phyloP scores from a whole-genome alignment of 2,329 filamentous ascomycete genomes.

The Nannizziopsis arthrosporioides region DNA sequence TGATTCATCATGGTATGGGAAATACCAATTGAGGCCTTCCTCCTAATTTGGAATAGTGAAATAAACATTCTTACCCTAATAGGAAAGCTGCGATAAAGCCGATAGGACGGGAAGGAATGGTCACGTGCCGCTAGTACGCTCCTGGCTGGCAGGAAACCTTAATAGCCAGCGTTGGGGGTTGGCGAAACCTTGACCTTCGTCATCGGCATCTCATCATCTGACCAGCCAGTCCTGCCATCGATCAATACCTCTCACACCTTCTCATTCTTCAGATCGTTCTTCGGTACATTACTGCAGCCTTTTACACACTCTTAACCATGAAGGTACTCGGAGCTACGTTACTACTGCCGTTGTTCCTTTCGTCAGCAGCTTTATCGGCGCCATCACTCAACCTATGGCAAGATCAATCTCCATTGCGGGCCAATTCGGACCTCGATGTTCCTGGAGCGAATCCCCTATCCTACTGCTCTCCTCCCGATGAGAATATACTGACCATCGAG shows the following conservation, averaged over 20 bases:
- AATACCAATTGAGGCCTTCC: too few species aligned
- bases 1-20: too few species aligned
- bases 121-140: too few species aligned
- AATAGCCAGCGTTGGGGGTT: too few species aligned
- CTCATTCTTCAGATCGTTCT: neutral
- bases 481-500: constrained; percentile 64
- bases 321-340: constrained; percentile 28
- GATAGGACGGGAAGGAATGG: too few species aligned
- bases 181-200: too few species aligned
- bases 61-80: too few species aligned
- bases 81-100: too few species aligned
- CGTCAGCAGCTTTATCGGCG: constrained; percentile 36
- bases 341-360: constrained; percentile 32
- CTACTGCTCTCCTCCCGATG: constrained; percentile 59
- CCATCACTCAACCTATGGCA: constrained; percentile 33
- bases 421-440: constrained; percentile 50
- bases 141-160: too few species aligned
- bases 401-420: constrained; percentile 40
- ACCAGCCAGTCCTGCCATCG: too few species aligned
- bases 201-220: too few species aligned
- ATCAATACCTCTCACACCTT: neutral
- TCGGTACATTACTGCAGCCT: neutral
- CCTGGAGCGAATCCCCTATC: constrained; percentile 75
- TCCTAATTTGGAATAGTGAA: too few species aligned
- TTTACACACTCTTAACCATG: constrained; percentile 23